Evolutionary conservation across 2,329 filamentous ascomycete genomes (phyloP).

Genomic region (Xylaria sp.): DNA sequence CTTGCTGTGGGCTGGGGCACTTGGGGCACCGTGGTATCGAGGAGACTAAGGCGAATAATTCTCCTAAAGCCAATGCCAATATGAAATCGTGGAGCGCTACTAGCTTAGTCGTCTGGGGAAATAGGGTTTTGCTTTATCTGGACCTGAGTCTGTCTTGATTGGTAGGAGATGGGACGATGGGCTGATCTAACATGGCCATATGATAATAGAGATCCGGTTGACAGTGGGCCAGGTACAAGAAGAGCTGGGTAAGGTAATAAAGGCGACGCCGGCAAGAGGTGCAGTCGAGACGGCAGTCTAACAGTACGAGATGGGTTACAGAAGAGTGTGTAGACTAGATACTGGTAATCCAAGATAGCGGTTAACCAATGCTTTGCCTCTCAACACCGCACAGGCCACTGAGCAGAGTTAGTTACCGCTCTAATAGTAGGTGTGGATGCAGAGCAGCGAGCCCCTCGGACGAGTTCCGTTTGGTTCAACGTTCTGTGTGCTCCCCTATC

Average conservation of each 20-base stretch:
- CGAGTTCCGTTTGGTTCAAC: conserved; percentile 19
- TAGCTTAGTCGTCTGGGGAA: conserved; percentile 22
- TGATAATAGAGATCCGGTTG: conserved; percentile 1
- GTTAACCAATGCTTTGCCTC: conserved; percentile 15
- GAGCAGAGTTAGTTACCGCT: conserved; percentile 22
- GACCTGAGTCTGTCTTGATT: conserved; percentile 16
- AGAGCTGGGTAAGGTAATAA: conserved; percentile 32
- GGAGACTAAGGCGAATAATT: conserved; percentile 10
- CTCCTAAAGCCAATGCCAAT: conserved; percentile 24
- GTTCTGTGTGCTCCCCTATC: conserved; percentile 23
- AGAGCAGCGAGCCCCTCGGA: conserved; percentile 11
- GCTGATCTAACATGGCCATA: conserved; percentile 9
- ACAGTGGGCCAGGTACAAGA: conserved; percentile 18
- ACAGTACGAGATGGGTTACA: conserved; percentile 5
- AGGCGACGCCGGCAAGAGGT: conserved; percentile 15
- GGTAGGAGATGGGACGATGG: conserved; percentile 10
- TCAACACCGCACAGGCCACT: conserved; percentile 23
- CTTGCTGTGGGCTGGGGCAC: conserved; percentile 12
- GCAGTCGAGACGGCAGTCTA: conserved; percentile 22
- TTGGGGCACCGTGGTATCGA: conserved; percentile 16
- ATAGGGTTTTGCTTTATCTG: conserved; percentile 26
- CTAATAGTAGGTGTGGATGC: conserved; percentile 10
- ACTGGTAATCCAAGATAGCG: conserved; percentile 19
- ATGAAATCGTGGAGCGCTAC: conserved; percentile 27
- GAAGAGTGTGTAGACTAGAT: not conserved